A percentile compares a stretch with the other conserved stretches of the same genome.
Evolutionary conservation across 2,329 filamentous ascomycete species (phyloP).

Genomic region (Trichoderma sp.): DNA sequence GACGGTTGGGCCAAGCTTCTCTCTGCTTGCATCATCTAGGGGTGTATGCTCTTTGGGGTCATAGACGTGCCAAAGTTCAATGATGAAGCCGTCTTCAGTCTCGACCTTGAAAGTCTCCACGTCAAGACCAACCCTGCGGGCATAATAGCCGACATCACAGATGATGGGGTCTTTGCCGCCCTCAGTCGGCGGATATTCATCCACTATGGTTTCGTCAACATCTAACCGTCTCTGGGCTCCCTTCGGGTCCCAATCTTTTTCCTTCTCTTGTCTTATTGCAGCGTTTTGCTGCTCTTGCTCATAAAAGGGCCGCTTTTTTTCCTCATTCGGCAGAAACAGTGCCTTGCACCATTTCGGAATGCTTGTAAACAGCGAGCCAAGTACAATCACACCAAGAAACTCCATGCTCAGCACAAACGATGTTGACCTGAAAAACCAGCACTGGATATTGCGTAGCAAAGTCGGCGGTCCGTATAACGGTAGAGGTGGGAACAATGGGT

Average conservation of each 20-base stretch:
- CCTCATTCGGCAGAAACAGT: slow-evolving; percentile 56
- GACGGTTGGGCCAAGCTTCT: slow-evolving; percentile 56
- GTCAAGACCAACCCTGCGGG: slow-evolving; percentile 80
- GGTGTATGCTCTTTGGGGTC: slow-evolving; percentile 71
- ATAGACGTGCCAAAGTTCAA: slow-evolving; percentile 85
- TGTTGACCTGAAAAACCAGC: slow-evolving; percentile 59
- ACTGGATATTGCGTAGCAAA: slow-evolving; percentile 61
- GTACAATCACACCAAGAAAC: slow-evolving; percentile 73
- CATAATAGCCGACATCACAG: slow-evolving; percentile 82
- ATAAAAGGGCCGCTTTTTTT: slow-evolving; percentile 63
- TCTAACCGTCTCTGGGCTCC: slow-evolving; percentile 36
- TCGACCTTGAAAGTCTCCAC: slow-evolving; percentile 80
- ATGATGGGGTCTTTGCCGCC: slow-evolving; percentile 76
- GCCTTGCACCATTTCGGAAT: slow-evolving; percentile 52
- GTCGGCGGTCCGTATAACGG: slow-evolving; percentile 78
- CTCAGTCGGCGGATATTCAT: slow-evolving; percentile 70
- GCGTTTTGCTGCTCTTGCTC: slow-evolving; percentile 66
- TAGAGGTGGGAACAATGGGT: slow-evolving; percentile 80
- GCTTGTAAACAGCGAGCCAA: slow-evolving; percentile 69
- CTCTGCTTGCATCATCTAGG: slow-evolving; percentile 46
- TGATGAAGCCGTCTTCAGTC: slow-evolving; percentile 90
- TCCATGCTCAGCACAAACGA: slow-evolving; percentile 74
- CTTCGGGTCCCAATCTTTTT: slow-evolving; percentile 59
- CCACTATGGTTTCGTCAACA: slow-evolving; percentile 42
- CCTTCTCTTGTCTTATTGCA: slow-evolving; percentile 54